Evolutionary conservation across 2,329 filamentous ascomycete genomes (phyloP).

Genomic region (Ceratocystis ficicola): DNA sequence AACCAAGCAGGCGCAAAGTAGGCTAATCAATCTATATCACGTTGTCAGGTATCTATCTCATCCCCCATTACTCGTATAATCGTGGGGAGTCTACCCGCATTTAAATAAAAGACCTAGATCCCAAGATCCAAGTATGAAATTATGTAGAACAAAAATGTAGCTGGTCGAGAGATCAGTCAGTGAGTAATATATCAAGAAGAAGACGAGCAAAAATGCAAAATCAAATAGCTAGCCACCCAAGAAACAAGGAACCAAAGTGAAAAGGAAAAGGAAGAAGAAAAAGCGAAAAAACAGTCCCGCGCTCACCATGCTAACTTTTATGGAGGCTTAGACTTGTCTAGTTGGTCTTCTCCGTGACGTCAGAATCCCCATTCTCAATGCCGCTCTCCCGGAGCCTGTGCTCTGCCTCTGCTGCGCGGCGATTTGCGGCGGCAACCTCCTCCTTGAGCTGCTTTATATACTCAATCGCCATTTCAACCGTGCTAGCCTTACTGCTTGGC

Average conservation of each 20-base stretch:
- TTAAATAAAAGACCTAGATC: not conserved
- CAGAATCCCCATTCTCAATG: constrained; percentile 26
- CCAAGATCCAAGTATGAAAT: not conserved
- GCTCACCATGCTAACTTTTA: too few species aligned
- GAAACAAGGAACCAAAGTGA: not conserved
- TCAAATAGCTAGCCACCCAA: not conserved
- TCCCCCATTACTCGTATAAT: not conserved
- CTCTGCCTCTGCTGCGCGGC: constrained; percentile 52
- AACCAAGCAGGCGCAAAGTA: too few species aligned
- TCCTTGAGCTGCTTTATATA: constrained; percentile 80
- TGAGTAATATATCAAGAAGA: not conserved
- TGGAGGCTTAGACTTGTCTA: not conserved
- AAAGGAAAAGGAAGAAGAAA: constrained; percentile 1
- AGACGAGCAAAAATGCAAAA: not conserved
- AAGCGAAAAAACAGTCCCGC: not conserved
- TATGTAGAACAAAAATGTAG: not conserved
- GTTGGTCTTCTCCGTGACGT: constrained; percentile 24
- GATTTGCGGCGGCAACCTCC: constrained; percentile 55
- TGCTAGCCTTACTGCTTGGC: constrained; percentile 84
- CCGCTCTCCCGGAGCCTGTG: constrained; percentile 37
- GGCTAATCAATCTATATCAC: not conserved
- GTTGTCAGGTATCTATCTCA: constrained; percentile 1
- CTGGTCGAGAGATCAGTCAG: not conserved
- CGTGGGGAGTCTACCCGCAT: not conserved
- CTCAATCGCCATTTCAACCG: constrained; percentile 91